Evolutionary conservation across 2,329 filamentous ascomycete genomes (phyloP).

Genomic region (Microdochium bolleyi): DNA sequence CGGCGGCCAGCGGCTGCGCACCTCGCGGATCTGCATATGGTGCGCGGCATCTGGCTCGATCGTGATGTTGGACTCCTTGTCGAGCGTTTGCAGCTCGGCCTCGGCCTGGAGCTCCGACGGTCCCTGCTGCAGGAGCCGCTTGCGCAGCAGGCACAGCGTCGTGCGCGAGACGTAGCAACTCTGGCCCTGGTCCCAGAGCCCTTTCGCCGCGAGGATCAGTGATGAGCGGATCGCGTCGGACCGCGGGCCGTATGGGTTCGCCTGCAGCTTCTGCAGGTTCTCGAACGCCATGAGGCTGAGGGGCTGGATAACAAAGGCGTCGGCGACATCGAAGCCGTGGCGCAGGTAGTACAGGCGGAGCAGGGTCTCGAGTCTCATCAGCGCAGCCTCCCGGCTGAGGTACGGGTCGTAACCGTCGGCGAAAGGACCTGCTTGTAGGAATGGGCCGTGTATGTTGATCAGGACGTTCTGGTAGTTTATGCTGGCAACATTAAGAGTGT

Average conservation of each 20-base stretch:
- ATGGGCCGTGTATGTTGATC: conserved; percentile 16
- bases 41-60: background rate
- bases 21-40: background rate
- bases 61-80: background rate
- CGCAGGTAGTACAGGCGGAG: conserved; percentile 24
- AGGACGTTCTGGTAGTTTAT: conserved; percentile 16
- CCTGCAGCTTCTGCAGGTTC: conserved; percentile 8
- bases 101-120: background rate
- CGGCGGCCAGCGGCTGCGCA: background rate
- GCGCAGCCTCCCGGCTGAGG: conserved; percentile 5
- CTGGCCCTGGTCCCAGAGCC: background rate
- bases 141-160: background rate
- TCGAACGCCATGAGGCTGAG: conserved; percentile 16
- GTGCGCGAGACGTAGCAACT: background rate
- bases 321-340: conserved; percentile 21
- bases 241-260: background rate
- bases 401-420: background rate
- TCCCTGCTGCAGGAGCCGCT: background rate
- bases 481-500: conserved; percentile 5
- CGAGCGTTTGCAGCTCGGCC: background rate
- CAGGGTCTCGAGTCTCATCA: conserved; percentile 20
- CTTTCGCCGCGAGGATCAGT: background rate
- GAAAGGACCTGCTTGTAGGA: conserved; percentile 3
- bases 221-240: background rate
- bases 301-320: conserved; percentile 18